phyloP scores from a whole-genome alignment of 768 basidiomycete genomes.

The Mycena latifolia region DNA sequence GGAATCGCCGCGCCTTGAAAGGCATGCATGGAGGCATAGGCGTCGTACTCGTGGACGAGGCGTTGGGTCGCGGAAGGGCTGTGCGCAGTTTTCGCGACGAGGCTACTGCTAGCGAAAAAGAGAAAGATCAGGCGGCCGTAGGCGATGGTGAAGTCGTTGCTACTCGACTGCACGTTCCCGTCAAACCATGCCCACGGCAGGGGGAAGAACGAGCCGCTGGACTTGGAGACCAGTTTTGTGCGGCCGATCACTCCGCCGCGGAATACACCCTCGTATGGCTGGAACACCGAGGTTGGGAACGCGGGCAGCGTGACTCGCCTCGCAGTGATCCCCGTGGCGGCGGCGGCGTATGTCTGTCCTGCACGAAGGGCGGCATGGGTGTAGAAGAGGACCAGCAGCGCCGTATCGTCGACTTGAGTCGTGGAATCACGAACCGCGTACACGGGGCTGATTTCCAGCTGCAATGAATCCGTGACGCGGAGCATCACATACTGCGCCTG shows the following conservation, averaged over 20 bases:
- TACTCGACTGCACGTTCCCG: conserved; percentile 23
- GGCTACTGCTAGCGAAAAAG: conserved; percentile 1
- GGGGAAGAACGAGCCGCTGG: conserved; percentile 6
- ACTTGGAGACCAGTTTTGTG: conserved; percentile 17
- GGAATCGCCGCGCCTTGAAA: conserved; percentile 26
- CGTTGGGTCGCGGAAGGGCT: conserved; percentile 13
- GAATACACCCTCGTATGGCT: conserved; percentile 18
- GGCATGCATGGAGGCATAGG: conserved; percentile 8
- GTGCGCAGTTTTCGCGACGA: conserved; percentile 21
- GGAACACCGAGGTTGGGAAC: conserved; percentile 17
- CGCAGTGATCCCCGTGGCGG: conserved; percentile 1
- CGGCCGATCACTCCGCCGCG: conserved; percentile 18
- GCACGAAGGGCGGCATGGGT: conserved; percentile 18
- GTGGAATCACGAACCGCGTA: conserved; percentile 9
- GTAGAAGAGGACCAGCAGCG: conserved; percentile 24
- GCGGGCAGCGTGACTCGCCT: conserved; percentile 10
- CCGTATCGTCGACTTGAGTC: conserved; percentile 5
- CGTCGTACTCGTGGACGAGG: conserved; percentile 17
- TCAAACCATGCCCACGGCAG: conserved; percentile 25
- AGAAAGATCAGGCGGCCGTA: conserved; percentile 16
- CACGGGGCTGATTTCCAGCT: conserved; percentile 17
- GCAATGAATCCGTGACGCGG: conserved; percentile 3
- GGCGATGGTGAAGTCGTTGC: conserved; percentile 20
- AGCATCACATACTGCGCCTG: conserved; percentile 17
- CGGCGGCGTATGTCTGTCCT: conserved; percentile 1